phyloP scores from a whole-genome alignment of 371 early-diverging fungal genomes.

The Mucor ambiguus region DNA sequence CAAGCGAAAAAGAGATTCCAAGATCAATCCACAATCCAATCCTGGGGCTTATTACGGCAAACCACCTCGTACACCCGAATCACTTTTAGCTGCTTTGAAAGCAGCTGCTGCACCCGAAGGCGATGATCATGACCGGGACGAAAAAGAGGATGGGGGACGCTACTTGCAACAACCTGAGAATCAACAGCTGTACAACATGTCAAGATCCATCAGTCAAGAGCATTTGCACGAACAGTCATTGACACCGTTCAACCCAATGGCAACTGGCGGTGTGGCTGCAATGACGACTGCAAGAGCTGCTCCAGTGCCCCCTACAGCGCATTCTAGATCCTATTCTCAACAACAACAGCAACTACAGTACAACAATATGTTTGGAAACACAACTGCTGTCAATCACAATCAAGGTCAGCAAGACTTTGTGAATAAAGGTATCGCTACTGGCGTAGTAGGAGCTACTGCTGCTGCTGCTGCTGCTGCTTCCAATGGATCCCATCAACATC shows the following conservation, averaged over 20 bases:
- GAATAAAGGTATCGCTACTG: background rate
- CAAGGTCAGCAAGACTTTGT: background rate
- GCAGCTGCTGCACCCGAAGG: background rate
- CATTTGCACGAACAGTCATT: constrained; percentile 14
- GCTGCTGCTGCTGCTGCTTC: background rate
- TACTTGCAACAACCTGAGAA: constrained; percentile 18
- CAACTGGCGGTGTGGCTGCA: background rate
- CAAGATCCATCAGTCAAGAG: constrained; percentile 23
- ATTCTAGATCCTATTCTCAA: background rate
- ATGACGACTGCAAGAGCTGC: constrained; percentile 12
- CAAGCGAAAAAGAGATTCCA: constrained; percentile 38
- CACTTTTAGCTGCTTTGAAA: constrained; percentile 37
- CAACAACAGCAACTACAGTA: background rate
- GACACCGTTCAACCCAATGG: constrained; percentile 1
- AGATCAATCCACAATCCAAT: constrained; percentile 32
- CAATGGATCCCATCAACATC: background rate
- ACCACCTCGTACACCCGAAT: constrained; percentile 46
- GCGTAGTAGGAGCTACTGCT: background rate
- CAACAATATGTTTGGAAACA: background rate
- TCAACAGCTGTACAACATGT: constrained; percentile 24
- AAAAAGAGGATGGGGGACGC: constrained; percentile 3
- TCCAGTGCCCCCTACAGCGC: constrained; percentile 9
- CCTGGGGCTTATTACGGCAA: constrained; percentile 48
- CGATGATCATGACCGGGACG: background rate
- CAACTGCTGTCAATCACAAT: background rate